A percentile compares a stretch with the other conserved stretches of the same genome.
phyloP scores from a whole-genome alignment of 2,329 filamentous ascomycete genomes.

The Penicillium sclerotigenum region DNA sequence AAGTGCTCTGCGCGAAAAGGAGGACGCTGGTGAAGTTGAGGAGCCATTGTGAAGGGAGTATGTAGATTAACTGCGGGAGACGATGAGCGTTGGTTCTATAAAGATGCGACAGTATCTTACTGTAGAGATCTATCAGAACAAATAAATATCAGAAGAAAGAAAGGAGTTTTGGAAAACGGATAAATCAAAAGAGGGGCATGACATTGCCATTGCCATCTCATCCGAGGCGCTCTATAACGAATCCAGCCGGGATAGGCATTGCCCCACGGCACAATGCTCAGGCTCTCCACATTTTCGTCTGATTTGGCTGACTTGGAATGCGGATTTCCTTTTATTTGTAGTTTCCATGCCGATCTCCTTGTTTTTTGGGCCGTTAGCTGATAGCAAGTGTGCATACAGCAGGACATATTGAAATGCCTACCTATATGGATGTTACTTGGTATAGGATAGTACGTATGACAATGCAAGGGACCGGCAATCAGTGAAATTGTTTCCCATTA shows the following conservation, averaged over 20 bases:
- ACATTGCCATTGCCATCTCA: conserved; percentile 7
- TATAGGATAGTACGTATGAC: neutral
- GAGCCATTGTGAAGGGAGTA: conserved; percentile 26
- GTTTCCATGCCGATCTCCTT: neutral
- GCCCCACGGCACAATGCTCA: conserved; percentile 14
- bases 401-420: neutral
- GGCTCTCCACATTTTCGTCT: conserved; percentile 15
- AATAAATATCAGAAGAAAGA: neutral
- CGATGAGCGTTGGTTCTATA: neutral
- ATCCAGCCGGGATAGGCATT: neutral
- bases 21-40: conserved; percentile 44
- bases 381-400: neutral
- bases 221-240: neutral
- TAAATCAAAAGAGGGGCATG: conserved; percentile 18
- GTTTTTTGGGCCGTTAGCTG: neutral
- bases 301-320: conserved; percentile 3
- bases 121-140: neutral
- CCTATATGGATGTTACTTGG: neutral
- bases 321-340: conserved; percentile 4
- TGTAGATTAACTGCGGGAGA: neutral
- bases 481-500: neutral
- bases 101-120: neutral
- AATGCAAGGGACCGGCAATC: neutral
- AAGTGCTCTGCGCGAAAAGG: conserved; percentile 72
- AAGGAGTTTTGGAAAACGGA: neutral